phyloP scores from a whole-genome alignment of 2,329 filamentous ascomycete species.

The Amylocarpus encephaloides region DNA sequence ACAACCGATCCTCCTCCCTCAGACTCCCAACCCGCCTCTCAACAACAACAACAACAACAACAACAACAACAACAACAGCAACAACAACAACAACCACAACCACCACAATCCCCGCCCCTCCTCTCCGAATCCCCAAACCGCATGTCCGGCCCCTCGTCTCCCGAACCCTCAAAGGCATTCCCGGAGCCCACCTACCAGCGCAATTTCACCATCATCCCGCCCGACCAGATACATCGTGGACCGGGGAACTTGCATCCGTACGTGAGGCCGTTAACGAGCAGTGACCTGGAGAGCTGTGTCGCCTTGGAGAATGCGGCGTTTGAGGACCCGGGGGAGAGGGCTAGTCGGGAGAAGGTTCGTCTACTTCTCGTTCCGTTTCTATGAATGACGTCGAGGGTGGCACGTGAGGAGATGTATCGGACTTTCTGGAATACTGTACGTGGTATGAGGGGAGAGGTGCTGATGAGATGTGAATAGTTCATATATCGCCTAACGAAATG shows the following conservation, averaged over 20 bases:
- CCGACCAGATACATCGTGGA: constrained; percentile 16
- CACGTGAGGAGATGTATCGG: too few relatives aligned
- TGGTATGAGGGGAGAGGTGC: too few relatives aligned
- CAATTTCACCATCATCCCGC: constrained; percentile 7
- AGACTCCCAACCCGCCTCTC: not conserved
- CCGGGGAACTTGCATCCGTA: constrained; percentile 62
- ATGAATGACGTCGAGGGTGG: not conserved
- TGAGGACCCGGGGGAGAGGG: constrained; percentile 42
- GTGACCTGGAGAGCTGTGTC: constrained; percentile 55
- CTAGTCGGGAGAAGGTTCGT: constrained; percentile 48
- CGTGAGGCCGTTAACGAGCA: constrained; percentile 63
- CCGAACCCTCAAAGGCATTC: not conserved
- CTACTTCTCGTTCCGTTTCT: not conserved
- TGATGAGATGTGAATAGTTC: constrained; percentile 47
- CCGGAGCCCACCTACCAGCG: not conserved
- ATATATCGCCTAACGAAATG: constrained; percentile 69
- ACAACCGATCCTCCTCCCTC: not conserved
- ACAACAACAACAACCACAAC: not conserved
- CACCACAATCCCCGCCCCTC: constrained; percentile 5
- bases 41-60: not conserved
- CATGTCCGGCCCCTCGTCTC: constrained; percentile 6
- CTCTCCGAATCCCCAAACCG: constrained; percentile 8
- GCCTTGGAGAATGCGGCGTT: constrained; percentile 51
- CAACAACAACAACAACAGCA: not conserved
- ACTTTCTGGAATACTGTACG: too few relatives aligned